Conservation (phyloP, 2,329 filamentous ascomycete genomes). For the Periconia macrospinosa region DNA sequence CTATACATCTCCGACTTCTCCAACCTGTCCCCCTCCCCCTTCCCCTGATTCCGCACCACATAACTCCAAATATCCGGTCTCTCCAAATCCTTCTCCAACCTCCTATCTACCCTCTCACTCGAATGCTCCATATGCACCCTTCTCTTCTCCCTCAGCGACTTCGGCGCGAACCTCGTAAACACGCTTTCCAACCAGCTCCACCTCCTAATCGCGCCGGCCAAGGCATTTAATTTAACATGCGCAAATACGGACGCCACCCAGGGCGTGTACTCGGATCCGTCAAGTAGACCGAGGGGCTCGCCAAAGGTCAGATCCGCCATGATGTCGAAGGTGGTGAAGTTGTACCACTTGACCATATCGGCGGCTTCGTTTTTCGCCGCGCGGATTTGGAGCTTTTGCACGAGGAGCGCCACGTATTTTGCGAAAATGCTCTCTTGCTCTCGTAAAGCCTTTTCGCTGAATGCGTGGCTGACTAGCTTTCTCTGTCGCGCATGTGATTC, state of each 20-base stretch:
- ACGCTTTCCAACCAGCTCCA: constrained; percentile 14
- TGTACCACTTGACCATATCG: constrained; percentile 28
- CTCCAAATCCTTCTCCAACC: constrained; percentile 22
- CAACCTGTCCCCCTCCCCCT: constrained; percentile 12
- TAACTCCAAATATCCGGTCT: constrained; percentile 45
- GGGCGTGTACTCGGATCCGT: constrained; percentile 17
- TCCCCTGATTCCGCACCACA: constrained; percentile 31
- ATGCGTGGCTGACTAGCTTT: constrained; percentile 40
- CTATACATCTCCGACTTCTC: constrained; percentile 28
- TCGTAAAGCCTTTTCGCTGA: constrained; percentile 41
- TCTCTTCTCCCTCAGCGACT: constrained; percentile 9
- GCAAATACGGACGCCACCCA: constrained; percentile 34
- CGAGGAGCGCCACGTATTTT: constrained; percentile 40
- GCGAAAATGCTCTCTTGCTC: constrained; percentile 41
- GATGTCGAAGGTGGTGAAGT: constrained; percentile 26
- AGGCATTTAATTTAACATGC: constrained; percentile 7
- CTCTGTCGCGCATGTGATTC: constrained; percentile 38
- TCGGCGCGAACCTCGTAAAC: constrained; percentile 7
- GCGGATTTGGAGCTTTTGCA: constrained; percentile 37
- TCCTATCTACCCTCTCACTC: constrained; percentile 19
- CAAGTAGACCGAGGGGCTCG: constrained; percentile 24
- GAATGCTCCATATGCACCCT: constrained; percentile 15
- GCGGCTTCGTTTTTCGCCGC: constrained; percentile 6
- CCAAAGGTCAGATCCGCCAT: constrained; percentile 36
- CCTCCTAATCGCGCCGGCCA: constrained; percentile 4